Conservation (phyloP, 1,139 yeast genomes). For the Yamadazyma aaseri region DNA sequence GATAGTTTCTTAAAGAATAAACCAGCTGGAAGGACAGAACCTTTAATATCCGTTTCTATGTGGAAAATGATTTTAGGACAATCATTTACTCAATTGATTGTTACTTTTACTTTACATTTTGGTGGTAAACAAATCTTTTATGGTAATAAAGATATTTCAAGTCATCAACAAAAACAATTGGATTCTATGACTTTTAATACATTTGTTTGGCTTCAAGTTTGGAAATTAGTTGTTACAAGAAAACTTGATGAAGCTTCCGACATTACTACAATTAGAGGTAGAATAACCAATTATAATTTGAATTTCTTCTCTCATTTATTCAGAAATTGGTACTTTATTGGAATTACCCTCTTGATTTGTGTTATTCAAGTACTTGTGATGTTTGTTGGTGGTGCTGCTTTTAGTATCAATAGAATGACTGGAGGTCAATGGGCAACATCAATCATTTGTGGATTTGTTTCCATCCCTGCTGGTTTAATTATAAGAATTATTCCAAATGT, state of each 20-base stretch:
- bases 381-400: constrained; percentile 97
- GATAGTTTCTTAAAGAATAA: constrained; percentile 71
- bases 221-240: constrained; percentile 88
- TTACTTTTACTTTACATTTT: constrained; percentile 80
- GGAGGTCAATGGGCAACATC: constrained; percentile 91
- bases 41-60: constrained; percentile 86
- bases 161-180: constrained; percentile 56
- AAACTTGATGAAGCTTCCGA: constrained; percentile 89
- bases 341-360: constrained; percentile 70
- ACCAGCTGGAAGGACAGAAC: constrained; percentile 82
- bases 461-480: constrained; percentile 76
- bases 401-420: constrained; percentile 75
- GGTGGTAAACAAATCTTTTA: constrained; percentile 67
- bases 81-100: constrained; percentile 68
- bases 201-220: constrained; percentile 96
- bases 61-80: constrained; percentile 98
- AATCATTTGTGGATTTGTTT: constrained; percentile 73
- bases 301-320: constrained; percentile 80
- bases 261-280: constrained; percentile 51
- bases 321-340: constrained; percentile 78
- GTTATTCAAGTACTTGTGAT: constrained; percentile 85
- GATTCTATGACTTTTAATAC: constrained; percentile 90
- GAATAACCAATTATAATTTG: constrained; percentile 60
- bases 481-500: constrained; percentile 81
- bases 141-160: constrained; percentile 34